Evolutionary conservation across 495 filamentous ascomycete species (phyloP).

Genomic region (Halenospora varia): DNA sequence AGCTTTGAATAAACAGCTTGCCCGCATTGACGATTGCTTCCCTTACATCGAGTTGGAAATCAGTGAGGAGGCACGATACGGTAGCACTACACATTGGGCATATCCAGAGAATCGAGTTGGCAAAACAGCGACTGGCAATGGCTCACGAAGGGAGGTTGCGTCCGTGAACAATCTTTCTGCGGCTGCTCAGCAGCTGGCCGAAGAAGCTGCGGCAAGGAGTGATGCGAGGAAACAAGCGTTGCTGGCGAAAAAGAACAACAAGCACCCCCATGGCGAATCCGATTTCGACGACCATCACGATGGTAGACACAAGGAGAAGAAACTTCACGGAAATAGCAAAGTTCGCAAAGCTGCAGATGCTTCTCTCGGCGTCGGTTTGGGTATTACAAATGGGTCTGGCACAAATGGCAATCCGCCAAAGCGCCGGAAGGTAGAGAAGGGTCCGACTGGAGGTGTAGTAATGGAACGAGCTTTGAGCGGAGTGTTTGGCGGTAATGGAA

Average conservation of each 20-base stretch:
- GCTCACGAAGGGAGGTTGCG: constrained; percentile 72
- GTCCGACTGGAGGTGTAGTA: constrained; percentile 46
- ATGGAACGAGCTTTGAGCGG: constrained; percentile 72
- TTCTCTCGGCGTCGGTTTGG: constrained; percentile 44
- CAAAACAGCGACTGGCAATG: constrained; percentile 57
- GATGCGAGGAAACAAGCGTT: constrained; percentile 78
- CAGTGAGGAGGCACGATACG: constrained; percentile 89
- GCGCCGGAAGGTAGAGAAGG: constrained; percentile 76
- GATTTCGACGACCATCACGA: constrained; percentile 71
- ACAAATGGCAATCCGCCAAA: constrained; percentile 54
- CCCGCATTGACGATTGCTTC: constrained; percentile 78
- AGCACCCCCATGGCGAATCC: constrained; percentile 64
- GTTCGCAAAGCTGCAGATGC: constrained; percentile 58
- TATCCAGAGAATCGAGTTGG: constrained; percentile 81
- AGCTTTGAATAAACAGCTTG: constrained; percentile 78
- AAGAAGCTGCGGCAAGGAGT: constrained; percentile 73
- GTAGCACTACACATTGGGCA: constrained; percentile 91
- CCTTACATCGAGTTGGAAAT: constrained; percentile 82
- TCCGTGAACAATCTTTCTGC: constrained; percentile 63
- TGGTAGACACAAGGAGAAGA: constrained; percentile 50
- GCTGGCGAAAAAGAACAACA: constrained; percentile 63
- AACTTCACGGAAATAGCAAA: constrained; percentile 51
- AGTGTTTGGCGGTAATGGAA: constrained; percentile 41
- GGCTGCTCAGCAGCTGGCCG: constrained; percentile 67
- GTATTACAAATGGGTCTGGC: constrained; percentile 40